These are phyloP conservation scores for Neopestalotiopsis sp. DNA, from an alignment of 2,329 filamentous ascomycete genomes.

Conservation along the genomic window DNA sequence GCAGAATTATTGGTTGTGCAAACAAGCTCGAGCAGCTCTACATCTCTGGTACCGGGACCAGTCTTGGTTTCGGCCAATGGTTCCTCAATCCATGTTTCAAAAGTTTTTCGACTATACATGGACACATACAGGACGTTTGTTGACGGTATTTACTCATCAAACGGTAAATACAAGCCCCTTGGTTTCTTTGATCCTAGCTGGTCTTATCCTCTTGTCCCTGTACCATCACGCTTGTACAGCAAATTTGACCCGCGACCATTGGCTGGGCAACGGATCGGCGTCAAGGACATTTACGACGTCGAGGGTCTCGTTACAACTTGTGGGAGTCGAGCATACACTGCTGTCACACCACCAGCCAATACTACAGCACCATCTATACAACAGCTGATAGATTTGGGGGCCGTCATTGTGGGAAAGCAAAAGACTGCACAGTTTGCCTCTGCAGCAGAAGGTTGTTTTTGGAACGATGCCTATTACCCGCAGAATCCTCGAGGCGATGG, in stretches of 20 bases:
- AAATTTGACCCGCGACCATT: slow-evolving; percentile 39
- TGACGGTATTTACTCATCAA: neutral
- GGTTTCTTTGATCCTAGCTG: neutral
- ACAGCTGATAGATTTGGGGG: slow-evolving; percentile 38
- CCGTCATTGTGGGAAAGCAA: slow-evolving; percentile 40
- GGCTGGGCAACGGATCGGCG: slow-evolving; percentile 38
- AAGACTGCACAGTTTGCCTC: slow-evolving; percentile 41
- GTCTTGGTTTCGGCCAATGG: neutral
- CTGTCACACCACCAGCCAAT: slow-evolving; percentile 31
- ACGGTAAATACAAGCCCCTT: neutral
- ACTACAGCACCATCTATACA: slow-evolving; percentile 37
- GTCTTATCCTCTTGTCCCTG: neutral
- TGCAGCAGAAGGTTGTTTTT: slow-evolving; percentile 32
- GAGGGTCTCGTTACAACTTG: slow-evolving; percentile 39
- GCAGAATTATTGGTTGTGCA: neutral
- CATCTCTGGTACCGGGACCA: neutral
- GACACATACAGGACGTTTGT: neutral
- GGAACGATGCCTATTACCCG: slow-evolving; percentile 33
- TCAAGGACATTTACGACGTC: slow-evolving; percentile 44
- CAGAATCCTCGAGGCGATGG: slow-evolving; percentile 22
- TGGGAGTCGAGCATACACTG: slow-evolving; percentile 37
- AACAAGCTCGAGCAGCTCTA: neutral
- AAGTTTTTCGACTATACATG: neutral
- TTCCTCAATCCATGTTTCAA: neutral
- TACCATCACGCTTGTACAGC: slow-evolving; percentile 42